These are phyloP conservation scores for Pascua sp. DNA, from an alignment of 1,284 basidiomycete species.

Conservation along the genomic window DNA sequence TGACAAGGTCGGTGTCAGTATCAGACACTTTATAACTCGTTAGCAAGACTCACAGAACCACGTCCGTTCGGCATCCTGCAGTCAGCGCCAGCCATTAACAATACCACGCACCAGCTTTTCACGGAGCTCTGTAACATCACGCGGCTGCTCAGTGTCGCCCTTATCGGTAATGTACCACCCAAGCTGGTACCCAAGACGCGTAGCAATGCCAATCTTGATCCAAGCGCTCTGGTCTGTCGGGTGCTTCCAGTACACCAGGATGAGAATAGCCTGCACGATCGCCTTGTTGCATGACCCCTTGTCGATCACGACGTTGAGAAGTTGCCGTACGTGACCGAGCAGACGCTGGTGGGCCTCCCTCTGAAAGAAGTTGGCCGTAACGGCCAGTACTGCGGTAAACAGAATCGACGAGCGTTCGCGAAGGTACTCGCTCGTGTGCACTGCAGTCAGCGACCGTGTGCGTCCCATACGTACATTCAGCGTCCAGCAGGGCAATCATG, in stretches of 20 bases:
- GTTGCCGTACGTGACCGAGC: slow-evolving; percentile 8
- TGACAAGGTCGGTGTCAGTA: too few species aligned
- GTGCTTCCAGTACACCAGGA: slow-evolving; percentile 21
- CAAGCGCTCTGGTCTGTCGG: slow-evolving; percentile 22
- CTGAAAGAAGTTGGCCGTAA: slow-evolving; percentile 72
- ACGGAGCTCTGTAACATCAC: neutral
- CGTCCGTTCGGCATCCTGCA: slow-evolving; percentile 4
- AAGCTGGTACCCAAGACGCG: slow-evolving; percentile 19
- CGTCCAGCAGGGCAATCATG: slow-evolving; percentile 14
- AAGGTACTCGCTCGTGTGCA: slow-evolving; percentile 15
- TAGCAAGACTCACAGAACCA: slow-evolving; percentile 2
- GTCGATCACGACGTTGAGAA: slow-evolving; percentile 7
- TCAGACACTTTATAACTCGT: too few species aligned
- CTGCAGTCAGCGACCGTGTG: neutral
- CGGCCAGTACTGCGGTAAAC: slow-evolving; percentile 60
- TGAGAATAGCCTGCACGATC: slow-evolving; percentile 15
- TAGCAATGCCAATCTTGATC: slow-evolving; percentile 23
- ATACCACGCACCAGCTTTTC: too few species aligned
- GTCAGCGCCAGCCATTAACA: slow-evolving; percentile 1
- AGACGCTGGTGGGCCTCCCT: slow-evolving; percentile 45
- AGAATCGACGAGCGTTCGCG: slow-evolving; percentile 8
- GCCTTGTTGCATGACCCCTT: slow-evolving; percentile 7
- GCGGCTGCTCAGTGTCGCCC: neutral
- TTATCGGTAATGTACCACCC: slow-evolving; percentile 9
- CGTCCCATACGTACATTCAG: slow-evolving; percentile 12